Conservation (phyloP, 2,329 filamentous ascomycete species). For the Gnomoniopsis smithogilvyi region DNA sequence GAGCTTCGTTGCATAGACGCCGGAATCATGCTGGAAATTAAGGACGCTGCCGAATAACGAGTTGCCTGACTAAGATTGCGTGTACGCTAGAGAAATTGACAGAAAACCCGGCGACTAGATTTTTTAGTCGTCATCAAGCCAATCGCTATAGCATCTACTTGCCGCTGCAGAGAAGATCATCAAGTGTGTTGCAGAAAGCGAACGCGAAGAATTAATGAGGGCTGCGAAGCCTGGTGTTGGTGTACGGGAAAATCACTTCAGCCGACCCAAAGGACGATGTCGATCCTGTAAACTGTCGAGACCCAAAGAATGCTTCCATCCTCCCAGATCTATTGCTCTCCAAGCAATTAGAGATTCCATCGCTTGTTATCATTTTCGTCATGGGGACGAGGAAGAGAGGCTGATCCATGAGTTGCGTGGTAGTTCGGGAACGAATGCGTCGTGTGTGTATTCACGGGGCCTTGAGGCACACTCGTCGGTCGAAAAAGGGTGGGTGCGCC, state of each 20-base stretch:
- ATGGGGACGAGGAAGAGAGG: conserved; percentile 17
- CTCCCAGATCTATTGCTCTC: background rate
- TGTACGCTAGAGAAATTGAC: background rate
- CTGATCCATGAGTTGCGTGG: conserved; percentile 14
- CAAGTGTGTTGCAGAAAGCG: conserved; percentile 6
- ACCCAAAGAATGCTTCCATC: background rate
- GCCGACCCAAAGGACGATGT: conserved; percentile 11
- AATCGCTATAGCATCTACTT: conserved; percentile 10
- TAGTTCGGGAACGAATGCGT: conserved; percentile 21
- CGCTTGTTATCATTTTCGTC: conserved; percentile 15
- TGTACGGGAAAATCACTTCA: conserved; percentile 16
- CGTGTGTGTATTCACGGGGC: conserved; percentile 17
- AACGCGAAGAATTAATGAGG: conserved; percentile 5
- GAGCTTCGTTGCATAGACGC: background rate
- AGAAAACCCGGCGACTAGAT: background rate
- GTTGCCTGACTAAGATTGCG: background rate
- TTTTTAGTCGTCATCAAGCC: conserved; percentile 4
- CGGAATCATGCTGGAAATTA: background rate
- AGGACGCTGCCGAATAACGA: background rate
- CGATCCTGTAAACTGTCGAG: background rate
- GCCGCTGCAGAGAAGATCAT: background rate
- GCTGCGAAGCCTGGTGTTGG: conserved; percentile 15
- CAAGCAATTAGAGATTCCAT: conserved; percentile 6
- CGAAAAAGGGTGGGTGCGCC: conserved; percentile 26
- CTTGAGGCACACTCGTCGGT: conserved; percentile 20